Conservation (phyloP, 2,329 filamentous ascomycete genomes). For the Neofusicoccum kwambonambiense region DNA sequence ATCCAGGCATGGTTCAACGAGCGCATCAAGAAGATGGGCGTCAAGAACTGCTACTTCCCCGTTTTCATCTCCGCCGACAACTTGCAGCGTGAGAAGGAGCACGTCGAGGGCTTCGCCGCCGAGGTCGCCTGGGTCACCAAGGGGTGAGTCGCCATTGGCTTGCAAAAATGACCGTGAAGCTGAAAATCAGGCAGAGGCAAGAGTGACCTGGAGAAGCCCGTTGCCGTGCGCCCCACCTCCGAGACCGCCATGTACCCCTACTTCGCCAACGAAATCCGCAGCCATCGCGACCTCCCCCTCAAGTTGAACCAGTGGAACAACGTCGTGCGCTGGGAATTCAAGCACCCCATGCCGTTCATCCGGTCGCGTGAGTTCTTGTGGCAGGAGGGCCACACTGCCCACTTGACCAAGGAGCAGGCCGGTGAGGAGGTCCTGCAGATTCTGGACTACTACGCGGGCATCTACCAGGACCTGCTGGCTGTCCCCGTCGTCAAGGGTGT, state of each 20-base stretch:
- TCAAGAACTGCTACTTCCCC: conserved; percentile 95
- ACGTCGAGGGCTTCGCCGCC: conserved; percentile 95
- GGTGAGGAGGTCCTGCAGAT: conserved; percentile 88
- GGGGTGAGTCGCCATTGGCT: conserved; percentile 12
- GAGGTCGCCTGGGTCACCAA: conserved; percentile 81
- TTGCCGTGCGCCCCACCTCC: conserved; percentile 67
- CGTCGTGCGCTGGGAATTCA: conserved; percentile 93
- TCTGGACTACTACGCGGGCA: conserved; percentile 83
- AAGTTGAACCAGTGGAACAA: conserved; percentile 98
- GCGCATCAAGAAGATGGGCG: conserved; percentile 84
- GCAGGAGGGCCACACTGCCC: conserved; percentile 95
- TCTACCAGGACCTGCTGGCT: conserved; percentile 91
- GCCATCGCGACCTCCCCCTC: conserved; percentile 89
- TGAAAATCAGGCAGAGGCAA: conserved; percentile 62
- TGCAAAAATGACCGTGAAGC: conserved; percentile 3
- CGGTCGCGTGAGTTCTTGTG: conserved; percentile 93
- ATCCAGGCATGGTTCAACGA: conserved; percentile 59
- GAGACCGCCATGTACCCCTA: conserved; percentile 92
- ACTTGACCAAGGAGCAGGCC: conserved; percentile 79
- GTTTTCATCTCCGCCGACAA: conserved; percentile 94
- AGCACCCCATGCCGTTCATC: conserved; percentile 82
- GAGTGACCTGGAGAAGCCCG: conserved; percentile 81
- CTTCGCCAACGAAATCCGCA: conserved; percentile 96
- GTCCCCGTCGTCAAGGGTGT: conserved; percentile 89
- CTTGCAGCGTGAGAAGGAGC: conserved; percentile 82